A percentile compares a stretch with the other conserved stretches of the same genome.
phyloP scores from a whole-genome alignment of 495 filamentous ascomycete species.

The Saxophila tyrrhenica region DNA sequence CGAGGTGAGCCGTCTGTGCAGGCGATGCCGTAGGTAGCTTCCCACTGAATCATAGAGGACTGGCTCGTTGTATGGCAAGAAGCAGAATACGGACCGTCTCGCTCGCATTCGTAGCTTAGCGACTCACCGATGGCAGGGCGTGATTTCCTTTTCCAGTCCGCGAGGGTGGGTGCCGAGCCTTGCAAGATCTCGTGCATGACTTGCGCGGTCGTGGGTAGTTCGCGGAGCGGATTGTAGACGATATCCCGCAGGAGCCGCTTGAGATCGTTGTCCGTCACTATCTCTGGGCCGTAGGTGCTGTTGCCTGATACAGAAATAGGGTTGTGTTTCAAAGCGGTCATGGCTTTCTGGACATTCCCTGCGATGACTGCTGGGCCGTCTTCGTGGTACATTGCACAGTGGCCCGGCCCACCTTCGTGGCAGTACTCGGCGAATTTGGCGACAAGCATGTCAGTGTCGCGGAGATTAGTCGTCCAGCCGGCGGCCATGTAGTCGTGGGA shows the following conservation, averaged over 20 bases:
- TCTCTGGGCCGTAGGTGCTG: constrained; percentile 12
- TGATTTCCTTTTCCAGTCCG: background rate
- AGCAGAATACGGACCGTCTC: constrained; percentile 10
- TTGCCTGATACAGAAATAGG: constrained; percentile 37
- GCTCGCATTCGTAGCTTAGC: constrained; percentile 8
- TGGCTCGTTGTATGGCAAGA: constrained; percentile 5
- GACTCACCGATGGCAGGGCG: constrained; percentile 37
- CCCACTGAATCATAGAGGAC: too few relatives aligned
- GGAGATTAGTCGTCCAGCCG: constrained; percentile 23
- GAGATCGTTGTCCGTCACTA: constrained; percentile 26
- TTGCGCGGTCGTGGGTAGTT: constrained; percentile 45
- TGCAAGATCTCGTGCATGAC: constrained; percentile 42
- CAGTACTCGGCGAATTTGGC: constrained; percentile 42
- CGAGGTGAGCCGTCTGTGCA: constrained; percentile 49
- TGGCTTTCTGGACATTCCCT: constrained; percentile 31
- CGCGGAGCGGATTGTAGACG: constrained; percentile 48
- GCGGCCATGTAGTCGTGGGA: constrained; percentile 32
- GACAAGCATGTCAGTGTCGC: constrained; percentile 21
- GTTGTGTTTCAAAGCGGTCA: constrained; percentile 33
- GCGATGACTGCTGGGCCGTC: constrained; percentile 34
- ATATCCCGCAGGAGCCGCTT: constrained; percentile 30
- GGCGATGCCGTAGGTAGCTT: constrained; percentile 45
- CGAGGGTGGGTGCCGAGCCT: constrained; percentile 37
- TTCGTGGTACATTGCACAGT: constrained; percentile 36
- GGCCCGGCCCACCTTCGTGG: constrained; percentile 37